Percentiles rank a stretch among this genome's conserved stretches.
These are phyloP conservation scores for Aspergillus coremiiformis DNA, from an alignment of 495 filamentous ascomycete species.

Conservation along the genomic window DNA sequence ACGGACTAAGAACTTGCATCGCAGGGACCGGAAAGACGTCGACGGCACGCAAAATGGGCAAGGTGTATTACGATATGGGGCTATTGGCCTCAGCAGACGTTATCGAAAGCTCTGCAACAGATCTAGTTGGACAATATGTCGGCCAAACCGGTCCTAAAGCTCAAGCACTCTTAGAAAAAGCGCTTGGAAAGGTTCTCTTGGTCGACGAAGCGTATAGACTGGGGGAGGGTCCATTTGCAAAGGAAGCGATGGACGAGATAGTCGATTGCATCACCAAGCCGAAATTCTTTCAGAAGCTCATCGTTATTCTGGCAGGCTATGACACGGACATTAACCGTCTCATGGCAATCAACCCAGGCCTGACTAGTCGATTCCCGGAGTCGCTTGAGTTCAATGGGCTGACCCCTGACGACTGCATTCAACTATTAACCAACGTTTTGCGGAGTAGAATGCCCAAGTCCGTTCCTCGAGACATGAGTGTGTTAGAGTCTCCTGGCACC, in stretches of 20 bases:
- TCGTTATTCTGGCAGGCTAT: conserved; percentile 73
- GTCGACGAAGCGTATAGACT: conserved; percentile 58
- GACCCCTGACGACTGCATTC: conserved; percentile 33
- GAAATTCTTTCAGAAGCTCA: conserved; percentile 52
- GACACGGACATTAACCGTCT: conserved; percentile 59
- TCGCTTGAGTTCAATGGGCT: conserved; percentile 38
- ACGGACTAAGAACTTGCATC: not conserved
- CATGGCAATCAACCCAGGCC: conserved; percentile 46
- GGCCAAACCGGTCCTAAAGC: conserved; percentile 46
- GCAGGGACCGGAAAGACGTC: conserved; percentile 74
- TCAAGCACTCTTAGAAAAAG: conserved; percentile 28
- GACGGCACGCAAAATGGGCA: conserved; percentile 63
- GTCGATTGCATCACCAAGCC: conserved; percentile 62
- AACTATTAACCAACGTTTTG: conserved; percentile 27
- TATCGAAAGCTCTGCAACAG: conserved; percentile 52
- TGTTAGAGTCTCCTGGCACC: conserved; percentile 22
- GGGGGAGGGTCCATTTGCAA: conserved; percentile 47
- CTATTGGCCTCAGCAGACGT: conserved; percentile 49
- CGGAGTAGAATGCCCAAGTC: conserved; percentile 15
- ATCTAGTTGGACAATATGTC: conserved; percentile 52
- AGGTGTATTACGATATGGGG: conserved; percentile 66
- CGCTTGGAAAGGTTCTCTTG: conserved; percentile 53
- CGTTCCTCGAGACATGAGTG: conserved; percentile 28
- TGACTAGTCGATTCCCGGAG: conserved; percentile 48
- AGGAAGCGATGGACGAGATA: conserved; percentile 68